phyloP scores from a whole-genome alignment of 768 basidiomycete species.

The Phanerodontia chrysosporium region DNA sequence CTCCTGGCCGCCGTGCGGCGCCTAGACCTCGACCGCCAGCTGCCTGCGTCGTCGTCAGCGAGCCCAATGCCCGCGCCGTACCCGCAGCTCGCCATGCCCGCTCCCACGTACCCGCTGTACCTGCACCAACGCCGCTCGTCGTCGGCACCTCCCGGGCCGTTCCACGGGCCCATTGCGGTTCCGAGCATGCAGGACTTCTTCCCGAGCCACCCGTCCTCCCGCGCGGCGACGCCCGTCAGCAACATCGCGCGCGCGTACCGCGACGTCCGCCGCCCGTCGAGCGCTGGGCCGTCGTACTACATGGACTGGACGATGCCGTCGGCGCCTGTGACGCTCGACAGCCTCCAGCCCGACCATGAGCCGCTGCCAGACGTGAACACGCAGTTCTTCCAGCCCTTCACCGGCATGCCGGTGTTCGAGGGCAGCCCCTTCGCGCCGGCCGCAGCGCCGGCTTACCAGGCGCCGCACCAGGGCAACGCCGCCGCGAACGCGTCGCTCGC shows the following conservation, averaged over 20 bases:
- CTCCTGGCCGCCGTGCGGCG: conserved; percentile 57
- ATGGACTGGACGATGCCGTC: conserved; percentile 33
- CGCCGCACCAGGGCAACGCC: conserved; percentile 13
- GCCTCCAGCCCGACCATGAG: conserved; percentile 40
- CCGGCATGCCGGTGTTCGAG: conserved; percentile 14
- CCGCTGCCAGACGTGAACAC: conserved; percentile 48
- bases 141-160: conserved; percentile 49
- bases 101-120: conserved; percentile 24
- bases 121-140: conserved; percentile 48
- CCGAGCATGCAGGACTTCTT: conserved; percentile 41
- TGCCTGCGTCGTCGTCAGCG: conserved; percentile 8
- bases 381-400: conserved; percentile 44
- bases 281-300: conserved; percentile 37
- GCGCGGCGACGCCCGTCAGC: conserved; percentile 40
- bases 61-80: conserved; percentile 20
- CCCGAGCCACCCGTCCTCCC: conserved; percentile 25
- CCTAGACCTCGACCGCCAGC: conserved; percentile 36
- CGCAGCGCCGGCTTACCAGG: too few species aligned
- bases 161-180: conserved; percentile 36
- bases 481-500: conserved; percentile 9
- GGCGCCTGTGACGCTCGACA: conserved; percentile 12
- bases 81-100: conserved; percentile 5
- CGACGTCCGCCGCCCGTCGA: conserved; percentile 43
- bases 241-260: conserved; percentile 42
- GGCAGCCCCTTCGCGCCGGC: conserved; percentile 8